phyloP scores from a whole-genome alignment of 2,329 filamentous ascomycete species.

The Venturia nashicola region DNA sequence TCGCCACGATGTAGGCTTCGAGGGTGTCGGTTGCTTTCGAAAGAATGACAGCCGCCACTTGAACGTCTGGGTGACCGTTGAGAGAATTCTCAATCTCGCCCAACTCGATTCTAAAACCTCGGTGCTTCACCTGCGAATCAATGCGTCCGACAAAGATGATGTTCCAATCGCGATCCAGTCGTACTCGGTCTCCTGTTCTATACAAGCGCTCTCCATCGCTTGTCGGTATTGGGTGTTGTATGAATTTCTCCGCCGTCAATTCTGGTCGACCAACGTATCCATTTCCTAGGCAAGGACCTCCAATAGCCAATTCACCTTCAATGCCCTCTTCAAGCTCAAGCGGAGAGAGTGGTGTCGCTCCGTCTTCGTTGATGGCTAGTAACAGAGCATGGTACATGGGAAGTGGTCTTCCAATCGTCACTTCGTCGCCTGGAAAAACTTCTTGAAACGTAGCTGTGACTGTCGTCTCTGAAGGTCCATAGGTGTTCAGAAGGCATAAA shows the following conservation, averaged over 20 bases:
- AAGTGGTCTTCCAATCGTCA: conserved; percentile 16
- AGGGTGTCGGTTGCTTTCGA: conserved; percentile 16
- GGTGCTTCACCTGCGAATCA: conserved; percentile 20
- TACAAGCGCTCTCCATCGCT: not conserved
- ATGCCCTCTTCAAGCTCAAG: not conserved
- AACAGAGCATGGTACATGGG: conserved; percentile 2
- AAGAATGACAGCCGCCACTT: conserved; percentile 17
- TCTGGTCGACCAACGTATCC: not conserved
- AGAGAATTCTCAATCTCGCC: conserved; percentile 20
- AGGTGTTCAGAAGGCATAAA: conserved; percentile 11
- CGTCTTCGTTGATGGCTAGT: not conserved
- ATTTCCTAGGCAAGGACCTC: not conserved
- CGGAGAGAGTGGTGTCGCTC: not conserved
- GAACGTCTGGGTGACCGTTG: conserved; percentile 13
- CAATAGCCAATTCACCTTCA: not conserved
- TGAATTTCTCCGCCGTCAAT: conserved; percentile 5
- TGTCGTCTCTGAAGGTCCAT: conserved; percentile 10
- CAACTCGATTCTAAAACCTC: conserved; percentile 19
- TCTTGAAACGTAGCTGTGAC: conserved; percentile 18
- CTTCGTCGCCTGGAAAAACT: conserved; percentile 14
- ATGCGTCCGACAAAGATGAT: conserved; percentile 19
- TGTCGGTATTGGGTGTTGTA: conserved; percentile 4
- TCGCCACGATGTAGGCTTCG: conserved; percentile 16
- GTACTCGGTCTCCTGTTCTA: conserved; percentile 20
- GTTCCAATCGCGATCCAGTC: conserved; percentile 15